These are phyloP conservation scores for Eutrema heterophyllum DNA, from an alignment of 345 rosid species.

Conservation along the genomic window DNA sequence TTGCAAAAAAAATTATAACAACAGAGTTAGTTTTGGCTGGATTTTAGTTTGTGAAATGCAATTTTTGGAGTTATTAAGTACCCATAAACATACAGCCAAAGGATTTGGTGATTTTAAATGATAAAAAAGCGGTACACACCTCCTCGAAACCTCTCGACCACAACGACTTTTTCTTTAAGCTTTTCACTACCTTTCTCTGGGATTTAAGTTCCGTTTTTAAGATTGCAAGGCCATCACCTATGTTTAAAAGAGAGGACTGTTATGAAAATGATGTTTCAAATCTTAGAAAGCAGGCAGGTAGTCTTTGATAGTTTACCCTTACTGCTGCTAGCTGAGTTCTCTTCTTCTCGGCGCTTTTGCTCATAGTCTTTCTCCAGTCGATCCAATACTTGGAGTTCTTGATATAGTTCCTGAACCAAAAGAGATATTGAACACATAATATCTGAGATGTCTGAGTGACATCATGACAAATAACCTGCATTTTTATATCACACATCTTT, in stretches of 20 bases:
- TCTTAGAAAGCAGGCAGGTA: not conserved
- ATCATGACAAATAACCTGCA: constrained; percentile 9
- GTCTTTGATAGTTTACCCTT: constrained; percentile 39
- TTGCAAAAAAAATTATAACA: not conserved
- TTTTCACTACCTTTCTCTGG: constrained; percentile 72
- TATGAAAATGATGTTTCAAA: not conserved
- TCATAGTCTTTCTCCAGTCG: constrained; percentile 74
- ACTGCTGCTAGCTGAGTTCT: constrained; percentile 41
- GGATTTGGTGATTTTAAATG: not conserved
- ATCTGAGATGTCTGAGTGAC: constrained; percentile 1
- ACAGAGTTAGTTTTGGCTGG: not conserved
- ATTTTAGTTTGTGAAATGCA: not conserved
- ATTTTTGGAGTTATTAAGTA: not conserved
- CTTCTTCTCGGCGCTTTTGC: constrained; percentile 71
- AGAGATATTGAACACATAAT: not conserved
- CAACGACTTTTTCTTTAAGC: constrained; percentile 75
- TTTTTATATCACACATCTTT: constrained; percentile 8
- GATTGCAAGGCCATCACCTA: constrained; percentile 56
- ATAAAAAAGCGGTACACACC: constrained; percentile 39
- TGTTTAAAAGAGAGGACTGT: not conserved
- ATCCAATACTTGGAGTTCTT: constrained; percentile 75
- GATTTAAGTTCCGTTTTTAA: constrained; percentile 70
- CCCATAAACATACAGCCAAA: not conserved
- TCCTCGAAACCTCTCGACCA: constrained; percentile 91
- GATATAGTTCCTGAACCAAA: constrained; percentile 60